Evolutionary conservation across 2,329 filamentous ascomycete genomes (phyloP).

Genomic region (Lasiodiplodia gonubiensis): DNA sequence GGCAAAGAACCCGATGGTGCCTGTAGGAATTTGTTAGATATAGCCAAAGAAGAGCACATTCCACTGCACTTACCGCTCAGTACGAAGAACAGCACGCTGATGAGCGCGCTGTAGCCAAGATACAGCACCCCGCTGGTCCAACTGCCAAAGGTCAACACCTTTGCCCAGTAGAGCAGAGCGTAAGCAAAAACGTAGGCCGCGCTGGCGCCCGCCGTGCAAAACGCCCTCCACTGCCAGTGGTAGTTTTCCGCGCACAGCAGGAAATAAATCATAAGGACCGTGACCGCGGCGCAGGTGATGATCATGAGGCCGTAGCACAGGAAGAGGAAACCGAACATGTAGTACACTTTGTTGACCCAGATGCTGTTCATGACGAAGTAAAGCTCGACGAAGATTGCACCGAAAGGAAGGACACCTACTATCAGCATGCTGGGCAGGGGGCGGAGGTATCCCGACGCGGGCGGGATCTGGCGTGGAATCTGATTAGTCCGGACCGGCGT

Average conservation of each 20-base stretch:
- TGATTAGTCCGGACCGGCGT: slow-evolving; percentile 94
- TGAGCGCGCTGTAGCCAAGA: slow-evolving; percentile 86
- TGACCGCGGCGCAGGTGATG: slow-evolving; percentile 89
- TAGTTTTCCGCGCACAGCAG: slow-evolving; percentile 96
- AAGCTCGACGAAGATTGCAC: slow-evolving; percentile 95
- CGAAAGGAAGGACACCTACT: slow-evolving; percentile 91
- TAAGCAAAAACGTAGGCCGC: slow-evolving; percentile 92
- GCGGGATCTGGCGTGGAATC: slow-evolving; percentile 95
- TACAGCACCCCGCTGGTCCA: slow-evolving; percentile 89
- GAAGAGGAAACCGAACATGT: slow-evolving; percentile 99
- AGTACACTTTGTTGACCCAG: slow-evolving; percentile 99
- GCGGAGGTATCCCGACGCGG: slow-evolving; percentile 79
- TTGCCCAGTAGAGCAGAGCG: slow-evolving; percentile 87
- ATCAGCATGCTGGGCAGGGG: slow-evolving; percentile 89
- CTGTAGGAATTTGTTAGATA: slow-evolving; percentile 53
- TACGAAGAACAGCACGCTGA: slow-evolving; percentile 91
- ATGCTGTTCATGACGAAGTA: slow-evolving; percentile 99
- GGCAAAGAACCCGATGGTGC: slow-evolving; percentile 92
- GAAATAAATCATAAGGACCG: slow-evolving; percentile 94
- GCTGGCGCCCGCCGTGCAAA: slow-evolving; percentile 87
- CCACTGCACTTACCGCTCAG: slow-evolving; percentile 75
- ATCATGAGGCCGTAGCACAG: slow-evolving; percentile 98
- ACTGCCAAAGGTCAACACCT: slow-evolving; percentile 82
- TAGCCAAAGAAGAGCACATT: not conserved
- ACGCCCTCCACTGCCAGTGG: slow-evolving; percentile 98